Percentiles rank a stretch among this genome's conserved stretches.
phyloP scores from a whole-genome alignment of 345 rosid species.

The Brassica nigra region DNA sequence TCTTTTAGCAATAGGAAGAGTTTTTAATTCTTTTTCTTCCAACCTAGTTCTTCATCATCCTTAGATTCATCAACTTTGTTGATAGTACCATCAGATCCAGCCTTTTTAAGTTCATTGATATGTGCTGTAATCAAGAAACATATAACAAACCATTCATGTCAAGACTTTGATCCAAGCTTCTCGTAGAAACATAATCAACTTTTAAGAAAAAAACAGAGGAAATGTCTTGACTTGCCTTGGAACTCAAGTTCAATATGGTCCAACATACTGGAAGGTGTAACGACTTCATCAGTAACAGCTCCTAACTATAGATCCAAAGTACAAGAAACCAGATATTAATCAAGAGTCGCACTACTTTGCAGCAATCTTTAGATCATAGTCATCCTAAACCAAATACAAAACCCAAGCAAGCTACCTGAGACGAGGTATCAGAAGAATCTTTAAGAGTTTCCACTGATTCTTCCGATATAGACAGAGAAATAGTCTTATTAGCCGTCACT shows the following conservation, averaged over 20 bases:
- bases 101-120: constrained; percentile 20
- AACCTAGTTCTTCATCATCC: constrained; percentile 27
- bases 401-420: constrained; percentile 22
- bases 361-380: background rate
- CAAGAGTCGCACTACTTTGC: background rate
- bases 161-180: constrained; percentile 9
- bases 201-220: constrained; percentile 23
- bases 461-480: constrained; percentile 36
- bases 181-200: background rate
- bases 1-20: background rate
- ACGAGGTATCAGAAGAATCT: constrained; percentile 24
- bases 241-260: constrained; percentile 39
- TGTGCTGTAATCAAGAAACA: constrained; percentile 34
- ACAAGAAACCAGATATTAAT: background rate
- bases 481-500: constrained; percentile 33
- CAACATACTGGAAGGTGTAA: constrained; percentile 31
- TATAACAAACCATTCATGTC: background rate
- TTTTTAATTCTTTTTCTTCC: background rate
- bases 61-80: constrained; percentile 31
- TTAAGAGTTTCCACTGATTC: constrained; percentile 17
- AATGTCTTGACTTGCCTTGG: constrained; percentile 22
- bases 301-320: constrained; percentile 30
- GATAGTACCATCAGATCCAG: constrained; percentile 31
- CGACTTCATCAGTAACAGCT: constrained; percentile 42
- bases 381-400: background rate